Base-by-base conservation (phyloP, 2,329 filamentous ascomycete genomes). In the Pseudogymnoascus sp. region DNA sequence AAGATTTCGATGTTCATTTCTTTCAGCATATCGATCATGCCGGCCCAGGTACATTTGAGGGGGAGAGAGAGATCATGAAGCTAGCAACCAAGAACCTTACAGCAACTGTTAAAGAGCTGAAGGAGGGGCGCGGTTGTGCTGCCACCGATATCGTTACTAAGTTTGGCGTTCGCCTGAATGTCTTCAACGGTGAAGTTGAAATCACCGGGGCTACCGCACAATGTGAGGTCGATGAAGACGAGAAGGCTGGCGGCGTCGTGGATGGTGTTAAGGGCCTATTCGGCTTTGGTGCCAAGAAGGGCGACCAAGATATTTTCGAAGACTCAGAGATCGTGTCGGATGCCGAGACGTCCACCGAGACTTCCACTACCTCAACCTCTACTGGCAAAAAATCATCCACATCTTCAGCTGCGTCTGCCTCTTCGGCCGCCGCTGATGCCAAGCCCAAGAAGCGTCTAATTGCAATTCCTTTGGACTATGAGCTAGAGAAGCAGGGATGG, bases 261-360 rank as follows among this genome's bases (percentile, higher is more conserved):
- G 93, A 96, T 70, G 92, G 91, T 44, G 90, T 97, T 66, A 99
- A 99, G 81, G 95, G 92, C 66, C 84, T 97, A 65, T 95, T 99
- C 71, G 94, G 94, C 5, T 92, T 97, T 71, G 94, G 93, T 26
- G 89, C 89, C 70, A 91, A 90, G 76, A 96, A 96, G 76, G 88
- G 89, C 33, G 89, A 93, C 61, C 89, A 96, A 75, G 81, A 83
- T 65, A 77, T 82, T 6, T 71, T 61, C 11, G 88, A 87, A 58
- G 81, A 82, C 10, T 79, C 78, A 21, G 84, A 81, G 41, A 59
- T 59, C 11, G 57, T 59, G 33, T 59, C 57, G 4, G 73, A 76
- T 26, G 71, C 75, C 1, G 78, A 81, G 60, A 78, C 73, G 61
- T 63, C 66, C 21, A 64, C 61, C 21, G 63, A 65, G 10, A 62